Evolutionary conservation across 2,329 filamentous ascomycete species (phyloP), one percentile per base, ranked within the genome.

Genomic region (Neopestalotiopsis sp.): DNA sequence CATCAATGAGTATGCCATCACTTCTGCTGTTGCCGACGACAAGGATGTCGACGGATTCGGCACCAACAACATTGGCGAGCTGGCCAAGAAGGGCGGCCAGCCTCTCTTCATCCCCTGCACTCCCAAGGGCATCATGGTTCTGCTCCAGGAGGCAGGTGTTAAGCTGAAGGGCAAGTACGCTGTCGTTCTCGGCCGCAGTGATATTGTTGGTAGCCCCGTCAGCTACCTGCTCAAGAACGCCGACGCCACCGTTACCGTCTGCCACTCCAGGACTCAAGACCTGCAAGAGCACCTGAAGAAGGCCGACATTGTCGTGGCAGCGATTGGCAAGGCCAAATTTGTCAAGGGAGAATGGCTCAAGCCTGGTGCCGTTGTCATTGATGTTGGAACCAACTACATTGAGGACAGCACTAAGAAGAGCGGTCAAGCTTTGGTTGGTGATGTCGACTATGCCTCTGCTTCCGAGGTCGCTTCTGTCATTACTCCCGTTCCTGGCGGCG

Each of bases 1-100:
- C 80, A 91, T 99, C 76, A 94, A 94, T 69, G 96, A 99, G 84
- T 94, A 97, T 79, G 85, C 88, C 57, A 86, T 99, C 77, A 99
- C 96, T 40, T 97, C 94, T 63, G 92, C 94, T 24, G 96, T 99
- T 20, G 88, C 93, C 58, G 92, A 95, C 76, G 93, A 96, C 82
- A 99, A 99, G 84, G 96, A 99, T 85, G 96, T 99, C 65, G 96
- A 99, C 82, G 96, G 96, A 66, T 99, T 99, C 78, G 95, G 96
- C 68, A 92, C 94, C 68, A 88, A 88, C 77, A 99, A 98, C 84
- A 98, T 99, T 78, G 96, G 96, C 73, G 95, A 98, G 84, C 88
- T 99, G 75, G 95, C 96, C 75, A 99, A 99, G 88, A 91, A 94
- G 75, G 95, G 96, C 65, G 96, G 96, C 59, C 89, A 89, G 73